Conservation (phyloP, 2,329 filamentous ascomycete genomes). For the Trichoderma asperellum region DNA sequence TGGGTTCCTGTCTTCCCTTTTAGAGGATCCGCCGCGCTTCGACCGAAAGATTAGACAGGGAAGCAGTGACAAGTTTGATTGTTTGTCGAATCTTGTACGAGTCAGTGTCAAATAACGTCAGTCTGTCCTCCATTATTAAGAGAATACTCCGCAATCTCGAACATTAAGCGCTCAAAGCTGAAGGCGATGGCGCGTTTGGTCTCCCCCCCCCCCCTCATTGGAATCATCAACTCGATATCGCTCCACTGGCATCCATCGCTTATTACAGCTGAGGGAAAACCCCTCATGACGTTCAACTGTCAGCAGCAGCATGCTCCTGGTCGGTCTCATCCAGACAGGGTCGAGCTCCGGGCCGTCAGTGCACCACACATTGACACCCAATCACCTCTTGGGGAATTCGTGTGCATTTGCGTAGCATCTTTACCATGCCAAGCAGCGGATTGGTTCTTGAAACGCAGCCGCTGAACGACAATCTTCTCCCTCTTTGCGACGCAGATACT, state of each 20-base stretch:
- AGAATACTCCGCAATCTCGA: conserved; percentile 6
- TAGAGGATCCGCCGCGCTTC: neutral
- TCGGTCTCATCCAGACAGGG: neutral
- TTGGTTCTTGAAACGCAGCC: neutral
- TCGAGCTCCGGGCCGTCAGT: neutral
- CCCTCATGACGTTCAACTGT: conserved; percentile 9
- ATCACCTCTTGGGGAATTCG: neutral
- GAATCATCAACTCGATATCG: conserved; percentile 4
- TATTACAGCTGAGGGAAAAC: conserved; percentile 12
- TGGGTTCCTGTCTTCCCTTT: neutral
- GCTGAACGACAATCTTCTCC: neutral
- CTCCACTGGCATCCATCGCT: conserved; percentile 11
- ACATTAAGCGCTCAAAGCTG: conserved; percentile 2
- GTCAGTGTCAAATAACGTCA: conserved; percentile 14
- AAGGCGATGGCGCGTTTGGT: conserved; percentile 19
- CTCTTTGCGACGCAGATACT: neutral
- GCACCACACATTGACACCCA: neutral
- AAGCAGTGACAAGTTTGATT: conserved; percentile 15
- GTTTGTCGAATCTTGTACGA: conserved; percentile 11
- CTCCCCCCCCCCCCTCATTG: neutral
- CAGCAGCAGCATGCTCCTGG: neutral
- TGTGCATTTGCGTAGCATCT: conserved; percentile 11
- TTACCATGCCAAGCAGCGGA: conserved; percentile 5
- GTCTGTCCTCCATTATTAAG: neutral
- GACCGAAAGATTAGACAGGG: conserved; percentile 9